Base-by-base conservation (phyloP, 768 basidiomycete species). In the Pleurotus salmoneostramineus region DNA sequence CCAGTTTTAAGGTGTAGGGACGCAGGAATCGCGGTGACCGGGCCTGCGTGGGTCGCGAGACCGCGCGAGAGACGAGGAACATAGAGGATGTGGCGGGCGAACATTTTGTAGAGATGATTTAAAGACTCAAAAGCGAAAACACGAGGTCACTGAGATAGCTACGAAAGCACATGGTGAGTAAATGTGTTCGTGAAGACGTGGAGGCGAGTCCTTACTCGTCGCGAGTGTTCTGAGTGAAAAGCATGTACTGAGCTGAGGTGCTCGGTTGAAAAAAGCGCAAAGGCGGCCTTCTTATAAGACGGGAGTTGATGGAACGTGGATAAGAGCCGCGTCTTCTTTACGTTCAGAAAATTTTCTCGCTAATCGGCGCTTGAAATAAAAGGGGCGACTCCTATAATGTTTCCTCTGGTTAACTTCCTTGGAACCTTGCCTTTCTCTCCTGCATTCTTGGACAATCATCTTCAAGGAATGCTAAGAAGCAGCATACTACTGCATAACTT, bases 91-190 rank as follows among this genome's bases (percentile, higher is more conserved):
- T 77, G 77, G 61, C 83, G 87, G 63, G 74, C 60, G 62, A 88
- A 74, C 88, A 90, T 91, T 56, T 61, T 76, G 58, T 57, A 50
- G 60, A 65, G 33, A 45, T 61, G 42, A 64, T 60, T 72, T 69
- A 66, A 74, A 62, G 69, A 63, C 65, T 71, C 73, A 77, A 69
- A 62, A 93, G 87, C 62, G 90, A 89, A 72, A 91, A 94, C 52
- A 94, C 89, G 69, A 93, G 88, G 78, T 94, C 92, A 72, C 89
- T 89, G 73, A 94, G 88, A 69, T 94, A 94, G 67, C 92, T 94
- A 67, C 57, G 55, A 35, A 7, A 10, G n/a, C 14, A 37, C 45
- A 62, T 50, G 54, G 58, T 43, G 3, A 56, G n/a, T 8, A 14
- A 32, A 35, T n/a, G 42, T 36, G 56, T 64, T 74, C 54, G 76